A percentile compares a stretch with the other conserved stretches of the same genome.
phyloP scores from a whole-genome alignment of 2,329 filamentous ascomycete genomes.

The Botryotinia globosa region DNA sequence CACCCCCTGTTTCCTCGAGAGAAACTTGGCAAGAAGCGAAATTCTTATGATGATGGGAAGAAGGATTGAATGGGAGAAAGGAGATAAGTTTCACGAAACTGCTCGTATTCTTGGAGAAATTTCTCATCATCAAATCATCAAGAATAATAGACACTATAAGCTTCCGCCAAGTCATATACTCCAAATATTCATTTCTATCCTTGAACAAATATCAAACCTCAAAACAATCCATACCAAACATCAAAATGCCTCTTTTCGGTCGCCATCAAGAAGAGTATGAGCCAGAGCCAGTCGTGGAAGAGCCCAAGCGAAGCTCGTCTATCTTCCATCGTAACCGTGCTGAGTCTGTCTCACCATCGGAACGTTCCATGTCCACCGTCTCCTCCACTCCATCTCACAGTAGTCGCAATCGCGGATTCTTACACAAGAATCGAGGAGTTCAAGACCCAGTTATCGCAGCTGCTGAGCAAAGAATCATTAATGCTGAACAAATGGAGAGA shows the following conservation, averaged over 20 bases:
- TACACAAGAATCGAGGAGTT: slow-evolving; percentile 12
- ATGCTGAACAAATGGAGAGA: slow-evolving; percentile 13
- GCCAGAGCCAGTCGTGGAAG: slow-evolving; percentile 11
- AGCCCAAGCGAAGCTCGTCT: slow-evolving; percentile 15
- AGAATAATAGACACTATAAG: background rate
- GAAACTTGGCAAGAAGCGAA: slow-evolving; percentile 15
- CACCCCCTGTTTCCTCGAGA: background rate
- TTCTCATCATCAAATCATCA: background rate
- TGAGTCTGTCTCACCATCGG: slow-evolving; percentile 6
- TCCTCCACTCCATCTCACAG: slow-evolving; percentile 2
- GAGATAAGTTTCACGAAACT: slow-evolving; percentile 5
- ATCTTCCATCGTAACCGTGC: slow-evolving; percentile 17
- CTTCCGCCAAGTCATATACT: background rate
- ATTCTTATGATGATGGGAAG: background rate
- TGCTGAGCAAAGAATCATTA: slow-evolving; percentile 17
- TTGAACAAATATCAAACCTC: background rate
- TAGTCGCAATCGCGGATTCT: background rate
- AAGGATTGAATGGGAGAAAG: background rate
- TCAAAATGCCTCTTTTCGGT: slow-evolving; percentile 17
- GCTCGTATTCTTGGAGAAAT: background rate
- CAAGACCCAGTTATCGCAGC: slow-evolving; percentile 15
- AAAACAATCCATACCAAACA: background rate
- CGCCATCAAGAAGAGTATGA: slow-evolving; percentile 11
- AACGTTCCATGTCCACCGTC: slow-evolving; percentile 14
- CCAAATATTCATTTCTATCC: background rate